These are phyloP conservation scores for Yamadazyma epiphylla DNA, from an alignment of 1,139 yeast genomes.

Conservation along the genomic window DNA sequence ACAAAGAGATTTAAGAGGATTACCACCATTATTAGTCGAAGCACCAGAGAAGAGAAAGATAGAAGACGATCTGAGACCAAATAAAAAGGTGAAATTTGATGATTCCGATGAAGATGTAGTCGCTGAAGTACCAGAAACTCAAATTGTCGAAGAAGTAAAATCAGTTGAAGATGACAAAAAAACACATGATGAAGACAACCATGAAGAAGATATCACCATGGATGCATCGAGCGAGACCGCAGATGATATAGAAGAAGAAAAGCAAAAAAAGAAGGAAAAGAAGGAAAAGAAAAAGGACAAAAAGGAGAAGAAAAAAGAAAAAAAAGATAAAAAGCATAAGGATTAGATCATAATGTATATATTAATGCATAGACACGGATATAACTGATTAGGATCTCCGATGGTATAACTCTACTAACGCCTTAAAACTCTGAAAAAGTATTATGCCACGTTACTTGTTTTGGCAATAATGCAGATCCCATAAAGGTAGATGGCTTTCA, in stretches of 20 bases:
- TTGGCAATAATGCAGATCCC: no score
- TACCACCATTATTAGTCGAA: conserved; percentile 46
- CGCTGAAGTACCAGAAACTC: conserved; percentile 8
- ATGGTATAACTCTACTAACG: no score
- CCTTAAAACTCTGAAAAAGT: no score
- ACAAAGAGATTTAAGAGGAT: conserved; percentile 69
- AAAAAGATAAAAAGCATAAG: conserved; percentile 17
- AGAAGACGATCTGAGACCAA: conserved; percentile 19
- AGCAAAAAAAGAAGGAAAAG: conserved; percentile 13
- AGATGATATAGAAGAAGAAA: conserved; percentile 10
- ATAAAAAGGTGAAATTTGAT: conserved; percentile 16
- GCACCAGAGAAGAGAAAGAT: conserved; percentile 21
- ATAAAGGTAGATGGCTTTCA: no score
- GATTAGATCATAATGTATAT: conserved; percentile 15
- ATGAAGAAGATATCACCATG: conserved; percentile 14
- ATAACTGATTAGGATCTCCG: no score
- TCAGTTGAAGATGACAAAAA: conserved; percentile 18
- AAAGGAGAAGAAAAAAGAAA: conserved; percentile 14
- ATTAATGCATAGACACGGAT: no score
- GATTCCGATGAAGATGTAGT: conserved; percentile 13
- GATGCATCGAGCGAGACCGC: no score
- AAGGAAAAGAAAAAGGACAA: conserved; percentile 13
- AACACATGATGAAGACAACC: conserved; percentile 8
- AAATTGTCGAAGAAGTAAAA: conserved; percentile 11
- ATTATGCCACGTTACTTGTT: no score